phyloP scores from a whole-genome alignment of 2,329 filamentous ascomycete genomes.

The Akanthomyces dipterigenus region DNA sequence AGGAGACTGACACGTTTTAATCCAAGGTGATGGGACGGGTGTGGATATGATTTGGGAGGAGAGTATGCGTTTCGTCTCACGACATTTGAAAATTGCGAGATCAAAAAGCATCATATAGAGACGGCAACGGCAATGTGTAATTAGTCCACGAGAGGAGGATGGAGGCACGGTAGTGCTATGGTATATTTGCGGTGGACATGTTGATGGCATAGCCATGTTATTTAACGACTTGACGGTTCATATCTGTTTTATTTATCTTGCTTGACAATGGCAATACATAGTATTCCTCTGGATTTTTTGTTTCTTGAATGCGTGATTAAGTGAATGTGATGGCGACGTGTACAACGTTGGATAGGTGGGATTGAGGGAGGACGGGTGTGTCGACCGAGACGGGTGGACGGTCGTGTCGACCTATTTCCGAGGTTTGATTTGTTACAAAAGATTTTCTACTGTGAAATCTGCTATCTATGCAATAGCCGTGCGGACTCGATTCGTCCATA shows the following conservation, averaged over 20 bases:
- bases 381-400: background rate
- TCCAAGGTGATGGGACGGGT: background rate
- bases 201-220: constrained; percentile 7
- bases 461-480: no score
- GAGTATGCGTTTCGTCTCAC: background rate
- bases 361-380: background rate
- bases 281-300: background rate
- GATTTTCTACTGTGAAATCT: no score
- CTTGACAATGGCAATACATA: background rate
- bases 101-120: background rate
- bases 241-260: constrained; percentile 4
- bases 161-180: background rate
- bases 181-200: constrained; percentile 6
- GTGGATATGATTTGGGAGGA: background rate
- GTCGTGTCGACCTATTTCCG: background rate
- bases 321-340: background rate
- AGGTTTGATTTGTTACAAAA: no score
- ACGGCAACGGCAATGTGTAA: background rate
- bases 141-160: background rate
- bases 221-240: constrained; percentile 9
- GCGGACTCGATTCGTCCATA: no score
- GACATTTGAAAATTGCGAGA: background rate
- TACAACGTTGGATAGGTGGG: background rate
- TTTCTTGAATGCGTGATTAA: background rate
- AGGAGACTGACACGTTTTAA: constrained; percentile 50